These are phyloP conservation scores for Rhizophagus prolifer DNA, from an alignment of 192 early-diverging fungal species.

Conservation along the genomic window DNA sequence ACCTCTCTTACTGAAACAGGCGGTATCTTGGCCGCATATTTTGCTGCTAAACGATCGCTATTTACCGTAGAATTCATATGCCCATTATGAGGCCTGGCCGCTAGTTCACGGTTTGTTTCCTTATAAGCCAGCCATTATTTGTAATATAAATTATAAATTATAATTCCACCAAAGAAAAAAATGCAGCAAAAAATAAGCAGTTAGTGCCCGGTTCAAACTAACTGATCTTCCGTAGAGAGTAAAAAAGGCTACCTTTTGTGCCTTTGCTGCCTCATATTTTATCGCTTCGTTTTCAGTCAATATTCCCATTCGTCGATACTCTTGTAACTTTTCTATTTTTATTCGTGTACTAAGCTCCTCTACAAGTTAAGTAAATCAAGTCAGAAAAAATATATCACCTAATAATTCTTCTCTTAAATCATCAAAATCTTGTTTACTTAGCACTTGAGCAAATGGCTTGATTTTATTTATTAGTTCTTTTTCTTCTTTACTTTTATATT, in stretches of 20 bases:
- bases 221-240: constrained; percentile 1
- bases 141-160: background rate
- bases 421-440: constrained; percentile 51
- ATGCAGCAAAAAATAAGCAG: background rate
- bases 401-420: constrained; percentile 15
- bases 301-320: constrained; percentile 26
- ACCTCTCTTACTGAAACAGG: background rate
- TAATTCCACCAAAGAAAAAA: background rate
- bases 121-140: background rate
- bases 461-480: constrained; percentile 76
- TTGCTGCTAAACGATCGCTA: constrained; percentile 20
- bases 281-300: background rate
- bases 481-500: constrained; percentile 84
- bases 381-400: constrained; percentile 1
- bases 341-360: background rate
- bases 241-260: constrained; percentile 14
- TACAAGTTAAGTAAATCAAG: background rate
- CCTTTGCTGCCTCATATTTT: constrained; percentile 22
- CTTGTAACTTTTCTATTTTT: constrained; percentile 27
- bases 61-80: background rate
- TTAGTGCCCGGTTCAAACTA: background rate
- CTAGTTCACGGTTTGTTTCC: constrained; percentile 16
- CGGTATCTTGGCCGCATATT: constrained; percentile 1
- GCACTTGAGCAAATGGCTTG: constrained; percentile 86
- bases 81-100: constrained; percentile 8